Evolutionary conservation across 768 basidiomycete genomes (phyloP), one percentile per base, ranked within the genome.

Genomic region (Podaxis pistillaris): DNA sequence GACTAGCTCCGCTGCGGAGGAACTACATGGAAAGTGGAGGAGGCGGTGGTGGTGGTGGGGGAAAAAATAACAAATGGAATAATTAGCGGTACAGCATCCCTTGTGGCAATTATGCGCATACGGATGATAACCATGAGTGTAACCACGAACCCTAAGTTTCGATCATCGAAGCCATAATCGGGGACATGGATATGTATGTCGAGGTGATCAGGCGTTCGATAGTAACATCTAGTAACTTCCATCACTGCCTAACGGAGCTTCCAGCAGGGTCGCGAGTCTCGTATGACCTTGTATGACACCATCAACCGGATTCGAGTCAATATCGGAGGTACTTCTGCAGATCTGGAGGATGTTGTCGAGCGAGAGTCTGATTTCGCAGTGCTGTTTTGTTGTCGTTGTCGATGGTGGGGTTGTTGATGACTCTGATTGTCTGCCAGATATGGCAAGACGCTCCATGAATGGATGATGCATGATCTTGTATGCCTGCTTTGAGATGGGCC

Each of bases 111-210:
- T 4, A 44, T 13, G n/a, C 41, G 12, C n/a, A n/a, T 13, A 44
- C 41, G 12, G 41, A 44, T n/a, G 41, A 44, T 44, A 44, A 4
- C 41, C 41, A 47, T 22, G 46, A 47, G 15, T 12, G 13, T 24
- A 50, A 26, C 5, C 47, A 49, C 47, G 5, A 11, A 11, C 22
- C 13, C 46, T 22, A 26, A 57, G 56, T 46, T 28, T 37, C 28
- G 17, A 58, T 49, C 57, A 58, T 58, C 46, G 33, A n/a, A 57
- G 40, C 37, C 12, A 24, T 22, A 24, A 57, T 57, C 56, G 56
- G 56, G 38, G 56, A 57, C 26, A 57, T 57, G 56, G 40, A 13
- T 40, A 44, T 56, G 38, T 40, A 12, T 33, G 24, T 33, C 30
- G 30, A 33, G 7, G 30, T 40, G 40, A 30, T 56, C 54, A 37